Evolutionary conservation across 2,329 filamentous ascomycete species (phyloP).

Genomic region (Apiospora aurea): DNA sequence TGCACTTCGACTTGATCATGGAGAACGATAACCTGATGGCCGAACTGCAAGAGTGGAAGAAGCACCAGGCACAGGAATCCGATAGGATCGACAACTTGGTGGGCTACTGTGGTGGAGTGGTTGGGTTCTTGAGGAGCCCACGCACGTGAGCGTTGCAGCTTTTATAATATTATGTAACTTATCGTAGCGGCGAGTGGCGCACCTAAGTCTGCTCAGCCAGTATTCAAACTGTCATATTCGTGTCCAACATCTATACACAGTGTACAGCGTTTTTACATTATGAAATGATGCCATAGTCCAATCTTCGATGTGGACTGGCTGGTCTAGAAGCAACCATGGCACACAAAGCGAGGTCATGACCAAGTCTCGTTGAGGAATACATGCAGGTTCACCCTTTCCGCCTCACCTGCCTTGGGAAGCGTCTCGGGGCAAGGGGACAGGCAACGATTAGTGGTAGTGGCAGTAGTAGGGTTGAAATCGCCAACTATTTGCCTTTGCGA

Average conservation of each 20-base stretch:
- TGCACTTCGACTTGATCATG: constrained; percentile 71
- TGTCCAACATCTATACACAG: background rate
- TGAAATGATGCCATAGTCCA: too few relatives aligned
- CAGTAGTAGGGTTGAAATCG: too few relatives aligned
- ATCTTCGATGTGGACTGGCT: too few relatives aligned
- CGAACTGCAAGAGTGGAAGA: constrained; percentile 73
- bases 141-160: constrained; percentile 49
- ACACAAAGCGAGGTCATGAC: too few relatives aligned
- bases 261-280: too few relatives aligned
- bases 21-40: constrained; percentile 60
- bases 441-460: too few relatives aligned
- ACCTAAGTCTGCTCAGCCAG: background rate
- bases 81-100: constrained; percentile 77
- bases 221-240: background rate
- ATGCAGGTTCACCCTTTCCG: too few relatives aligned
- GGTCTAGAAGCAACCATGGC: too few relatives aligned
- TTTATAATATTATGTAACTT: background rate
- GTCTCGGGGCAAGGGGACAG: too few relatives aligned
- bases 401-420: too few relatives aligned
- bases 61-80: constrained; percentile 74
- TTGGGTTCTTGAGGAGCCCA: constrained; percentile 77
- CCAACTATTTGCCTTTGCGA: too few relatives aligned
- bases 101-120: constrained; percentile 87
- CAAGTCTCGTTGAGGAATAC: too few relatives aligned
- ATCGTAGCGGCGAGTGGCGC: background rate